Evolutionary conservation across 164 flowering plant species (phyloP).

Genomic region (Chimonanthus praecox): DNA sequence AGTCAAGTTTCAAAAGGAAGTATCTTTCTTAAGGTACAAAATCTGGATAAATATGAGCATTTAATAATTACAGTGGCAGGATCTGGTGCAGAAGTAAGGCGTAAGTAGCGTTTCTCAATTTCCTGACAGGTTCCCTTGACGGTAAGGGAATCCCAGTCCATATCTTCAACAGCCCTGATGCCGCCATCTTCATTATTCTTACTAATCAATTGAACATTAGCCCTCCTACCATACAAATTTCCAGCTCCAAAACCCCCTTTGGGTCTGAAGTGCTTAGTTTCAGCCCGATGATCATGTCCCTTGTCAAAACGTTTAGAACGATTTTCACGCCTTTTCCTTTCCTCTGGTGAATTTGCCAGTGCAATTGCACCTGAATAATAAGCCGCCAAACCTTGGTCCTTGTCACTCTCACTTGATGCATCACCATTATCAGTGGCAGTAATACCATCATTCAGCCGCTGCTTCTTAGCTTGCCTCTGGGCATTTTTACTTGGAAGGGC

Average conservation of each 20-base stretch:
- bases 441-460: conserved; percentile 45
- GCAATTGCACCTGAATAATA: conserved; percentile 65
- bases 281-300: conserved; percentile 49
- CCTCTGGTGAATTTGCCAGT: conserved; percentile 79
- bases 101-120: conserved; percentile 93
- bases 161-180: conserved; percentile 89
- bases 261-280: conserved; percentile 33
- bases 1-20: background rate
- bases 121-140: conserved; percentile 97
- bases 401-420: conserved; percentile 91
- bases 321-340: conserved; percentile 77
- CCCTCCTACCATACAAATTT: conserved; percentile 51
- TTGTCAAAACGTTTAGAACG: conserved; percentile 88
- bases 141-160: conserved; percentile 96
- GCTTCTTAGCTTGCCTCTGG: conserved; percentile 65
- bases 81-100: conserved; percentile 98
- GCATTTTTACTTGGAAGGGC: conserved; percentile 29
- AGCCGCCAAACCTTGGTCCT: conserved; percentile 67
- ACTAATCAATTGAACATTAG: conserved; percentile 57
- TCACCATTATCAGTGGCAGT: conserved; percentile 49
- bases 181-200: conserved; percentile 55
- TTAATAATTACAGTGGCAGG: conserved; percentile 65
- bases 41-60: conserved; percentile 4
- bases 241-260: conserved; percentile 47
- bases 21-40: background rate